Evolutionary conservation across 2,329 filamentous ascomycete species (phyloP).

Genomic region (Pyricularia pennisetigena): DNA sequence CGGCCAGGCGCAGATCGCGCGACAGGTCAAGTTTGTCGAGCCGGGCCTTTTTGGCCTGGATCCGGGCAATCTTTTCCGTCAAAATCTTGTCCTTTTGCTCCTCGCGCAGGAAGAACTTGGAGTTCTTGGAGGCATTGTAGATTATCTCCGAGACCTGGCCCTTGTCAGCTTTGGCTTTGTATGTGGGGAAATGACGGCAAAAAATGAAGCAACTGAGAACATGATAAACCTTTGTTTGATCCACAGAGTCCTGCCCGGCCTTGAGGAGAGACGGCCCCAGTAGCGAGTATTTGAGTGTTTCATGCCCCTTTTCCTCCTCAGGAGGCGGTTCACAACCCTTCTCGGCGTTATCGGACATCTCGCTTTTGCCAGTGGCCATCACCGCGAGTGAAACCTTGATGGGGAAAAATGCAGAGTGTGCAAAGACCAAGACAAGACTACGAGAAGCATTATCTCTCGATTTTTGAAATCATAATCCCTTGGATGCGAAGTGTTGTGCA

Average conservation of each 20-base stretch:
- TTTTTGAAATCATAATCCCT: background rate
- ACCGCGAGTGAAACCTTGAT: background rate
- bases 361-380: background rate
- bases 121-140: constrained; percentile 92
- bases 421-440: background rate
- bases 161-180: background rate
- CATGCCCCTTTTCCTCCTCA: constrained; percentile 19
- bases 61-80: constrained; percentile 75
- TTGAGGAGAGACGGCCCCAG: constrained; percentile 89
- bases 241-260: constrained; percentile 85
- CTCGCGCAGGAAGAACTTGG: constrained; percentile 92
- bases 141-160: constrained; percentile 83
- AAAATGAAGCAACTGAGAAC: background rate
- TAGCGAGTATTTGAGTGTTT: constrained; percentile 78
- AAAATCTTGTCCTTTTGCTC: constrained; percentile 71
- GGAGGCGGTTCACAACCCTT: background rate
- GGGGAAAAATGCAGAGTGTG: background rate
- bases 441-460: background rate
- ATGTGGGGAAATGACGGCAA: background rate
- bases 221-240: constrained; percentile 63
- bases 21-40: constrained; percentile 69
- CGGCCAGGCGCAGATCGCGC: constrained; percentile 63
- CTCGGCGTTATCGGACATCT: constrained; percentile 1
- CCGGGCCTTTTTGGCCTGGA: constrained; percentile 63
- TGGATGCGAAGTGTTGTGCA: background rate